Base-by-base conservation (phyloP, 208 protist genomes). In the Borovskyia barvae region DNA sequence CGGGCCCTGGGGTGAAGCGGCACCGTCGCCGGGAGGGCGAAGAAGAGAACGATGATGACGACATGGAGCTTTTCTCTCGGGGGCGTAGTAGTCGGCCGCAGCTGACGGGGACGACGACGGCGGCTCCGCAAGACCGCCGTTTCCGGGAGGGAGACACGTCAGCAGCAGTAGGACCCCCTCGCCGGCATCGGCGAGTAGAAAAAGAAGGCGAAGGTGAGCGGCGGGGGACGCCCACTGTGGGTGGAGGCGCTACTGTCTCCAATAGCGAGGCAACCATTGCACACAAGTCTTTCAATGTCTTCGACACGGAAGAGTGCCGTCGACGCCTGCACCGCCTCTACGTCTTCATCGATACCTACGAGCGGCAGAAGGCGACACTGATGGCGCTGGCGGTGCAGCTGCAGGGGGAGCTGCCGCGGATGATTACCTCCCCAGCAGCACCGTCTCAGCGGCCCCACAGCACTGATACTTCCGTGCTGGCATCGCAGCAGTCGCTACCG, bases 221-320 rank as follows among this genome's bases (percentile, higher is more conserved):
- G 39, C 30, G 48, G 15, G 40, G 37, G 22, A 52, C 43, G 6
- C 32, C 37, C 9, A n/a, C 11, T 32, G 55, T 0, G 35, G 32
- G 5, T 11, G 58, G 3, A 50, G 26, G 12, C 42, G 25, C n/a
- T 9, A 49, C 49, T 26, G 22, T 11, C 22, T 7, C 20, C 41
- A 48, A 28, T 40, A 53, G 46, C 50, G 42, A 67, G 14, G 22
- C 39, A 24, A 25, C 45, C 19, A 17, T 74, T 11, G 25, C 52
- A 37, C 62, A 62, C 17, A 50, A 17, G 19, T 37, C 72, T 2
- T 87, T 91, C 54, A 76, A 66, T 53, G 45, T 91, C 3, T 86
- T 87, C 42, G 56, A 66, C 47, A 74, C 80, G 0, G 77, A 82
- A 30, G 68, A 76, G 26, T 91, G 84, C 53, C 73, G 84, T 9